Evolutionary conservation across 176 grass and related monocot genomes (phyloP).

Genomic region (Eleusine coracana): DNA sequence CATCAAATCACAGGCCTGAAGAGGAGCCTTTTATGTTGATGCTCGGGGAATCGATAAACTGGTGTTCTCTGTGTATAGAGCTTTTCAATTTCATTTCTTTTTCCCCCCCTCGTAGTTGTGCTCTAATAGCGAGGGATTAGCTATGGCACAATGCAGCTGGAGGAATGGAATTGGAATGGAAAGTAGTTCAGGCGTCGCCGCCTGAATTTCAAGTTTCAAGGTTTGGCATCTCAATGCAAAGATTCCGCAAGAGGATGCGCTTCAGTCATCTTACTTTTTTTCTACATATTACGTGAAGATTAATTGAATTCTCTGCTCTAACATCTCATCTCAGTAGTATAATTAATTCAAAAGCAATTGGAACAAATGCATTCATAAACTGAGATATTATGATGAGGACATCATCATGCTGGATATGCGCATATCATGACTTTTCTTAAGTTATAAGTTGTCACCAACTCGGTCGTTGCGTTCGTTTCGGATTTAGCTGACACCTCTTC

Average conservation of each 20-base stretch:
- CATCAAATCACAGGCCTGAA: constrained; percentile 30
- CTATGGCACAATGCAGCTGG: background rate
- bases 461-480: no score
- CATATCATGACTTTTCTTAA: no score
- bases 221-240: background rate
- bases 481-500: no score
- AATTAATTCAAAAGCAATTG: background rate
- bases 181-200: background rate
- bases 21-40: background rate
- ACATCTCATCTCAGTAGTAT: background rate
- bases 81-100: background rate
- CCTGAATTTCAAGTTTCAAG: background rate
- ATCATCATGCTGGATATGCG: no score
- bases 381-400: background rate
- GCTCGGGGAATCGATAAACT: background rate
- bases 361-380: background rate
- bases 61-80: background rate
- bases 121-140: background rate
- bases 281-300: background rate
- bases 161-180: background rate
- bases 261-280: background rate
- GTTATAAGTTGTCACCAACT: no score
- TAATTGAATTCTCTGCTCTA: background rate
- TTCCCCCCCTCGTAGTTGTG: background rate
- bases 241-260: background rate